Evolutionary conservation across 805 yeast genomes (phyloP).

Genomic region (Kurtzmaniella cleridarum): DNA sequence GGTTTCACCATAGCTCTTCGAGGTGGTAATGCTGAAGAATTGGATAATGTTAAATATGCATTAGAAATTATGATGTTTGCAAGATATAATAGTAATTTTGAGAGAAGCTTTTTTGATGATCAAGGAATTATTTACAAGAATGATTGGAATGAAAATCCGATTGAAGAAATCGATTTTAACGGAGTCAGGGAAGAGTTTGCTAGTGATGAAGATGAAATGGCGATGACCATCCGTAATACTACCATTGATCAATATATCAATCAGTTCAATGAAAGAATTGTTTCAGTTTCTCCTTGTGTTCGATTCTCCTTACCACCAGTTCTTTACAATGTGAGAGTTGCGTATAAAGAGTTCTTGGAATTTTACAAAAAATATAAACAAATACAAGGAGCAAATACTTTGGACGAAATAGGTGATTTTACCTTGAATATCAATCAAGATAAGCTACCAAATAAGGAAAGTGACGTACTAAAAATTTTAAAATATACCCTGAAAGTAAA

Average conservation of each 20-base stretch:
- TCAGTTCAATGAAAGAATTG: slow-evolving; percentile 42
- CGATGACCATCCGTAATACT: neutral
- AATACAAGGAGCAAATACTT: slow-evolving; percentile 14
- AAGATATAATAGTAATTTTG: slow-evolving; percentile 73
- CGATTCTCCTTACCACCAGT: slow-evolving; percentile 65
- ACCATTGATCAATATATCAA: slow-evolving; percentile 17
- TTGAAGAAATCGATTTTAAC: slow-evolving; percentile 7
- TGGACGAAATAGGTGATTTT: slow-evolving; percentile 19
- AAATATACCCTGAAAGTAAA: slow-evolving; percentile 29
- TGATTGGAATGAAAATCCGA: slow-evolving; percentile 8
- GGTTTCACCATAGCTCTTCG: slow-evolving; percentile 88
- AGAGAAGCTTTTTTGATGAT: slow-evolving; percentile 37
- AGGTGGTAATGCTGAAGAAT: slow-evolving; percentile 60
- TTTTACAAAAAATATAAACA: slow-evolving; percentile 15
- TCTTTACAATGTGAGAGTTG: slow-evolving; percentile 46
- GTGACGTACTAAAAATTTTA: slow-evolving; percentile 33
- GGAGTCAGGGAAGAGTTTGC: slow-evolving; percentile 5
- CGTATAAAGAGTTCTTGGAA: slow-evolving; percentile 36
- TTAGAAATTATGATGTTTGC: slow-evolving; percentile 77
- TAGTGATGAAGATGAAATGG: neutral
- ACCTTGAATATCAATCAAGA: slow-evolving; percentile 19
- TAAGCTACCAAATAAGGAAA: slow-evolving; percentile 31
- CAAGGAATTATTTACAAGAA: slow-evolving; percentile 11
- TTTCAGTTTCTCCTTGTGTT: slow-evolving; percentile 86
- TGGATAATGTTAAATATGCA: slow-evolving; percentile 69